phyloP scores from a whole-genome alignment of 2,329 filamentous ascomycete species.

The Zalaria sp. region DNA sequence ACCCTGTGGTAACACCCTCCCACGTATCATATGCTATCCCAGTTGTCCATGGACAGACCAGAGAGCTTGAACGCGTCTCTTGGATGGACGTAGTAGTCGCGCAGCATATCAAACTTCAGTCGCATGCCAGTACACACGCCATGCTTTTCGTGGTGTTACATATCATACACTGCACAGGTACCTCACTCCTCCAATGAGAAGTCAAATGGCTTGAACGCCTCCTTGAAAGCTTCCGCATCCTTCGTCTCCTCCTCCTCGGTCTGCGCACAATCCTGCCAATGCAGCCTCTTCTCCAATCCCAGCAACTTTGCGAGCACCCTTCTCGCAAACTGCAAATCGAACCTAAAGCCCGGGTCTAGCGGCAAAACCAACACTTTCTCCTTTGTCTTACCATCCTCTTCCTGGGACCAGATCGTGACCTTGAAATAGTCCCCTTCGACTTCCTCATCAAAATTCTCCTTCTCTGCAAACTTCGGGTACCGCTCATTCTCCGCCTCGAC shows the following conservation, averaged over 20 bases:
- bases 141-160: too few relatives aligned
- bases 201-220: slow-evolving; percentile 73
- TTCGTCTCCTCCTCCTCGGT: slow-evolving; percentile 60
- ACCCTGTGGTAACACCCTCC: too few relatives aligned
- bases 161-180: too few relatives aligned
- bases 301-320: slow-evolving; percentile 80
- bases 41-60: too few relatives aligned
- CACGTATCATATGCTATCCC: too few relatives aligned
- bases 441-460: slow-evolving; percentile 1
- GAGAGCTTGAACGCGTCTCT: too few relatives aligned
- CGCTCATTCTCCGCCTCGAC: slow-evolving; percentile 68
- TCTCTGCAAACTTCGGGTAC: slow-evolving; percentile 36
- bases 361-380: slow-evolving; percentile 62
- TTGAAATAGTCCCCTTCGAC: slow-evolving; percentile 18
- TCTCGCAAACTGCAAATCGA: slow-evolving; percentile 83
- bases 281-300: slow-evolving; percentile 58
- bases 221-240: slow-evolving; percentile 68
- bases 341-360: slow-evolving; percentile 56
- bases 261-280: slow-evolving; percentile 79
- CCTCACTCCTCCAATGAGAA: slow-evolving; percentile 43
- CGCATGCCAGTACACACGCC: too few relatives aligned
- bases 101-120: too few relatives aligned
- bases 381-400: slow-evolving; percentile 19
- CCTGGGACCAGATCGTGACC: slow-evolving; percentile 20
- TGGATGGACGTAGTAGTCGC: too few relatives aligned